Evolutionary conservation across 1,284 basidiomycete species (phyloP), one percentile per base, ranked within the genome.

Genomic region (Leccinum fuscescens): DNA sequence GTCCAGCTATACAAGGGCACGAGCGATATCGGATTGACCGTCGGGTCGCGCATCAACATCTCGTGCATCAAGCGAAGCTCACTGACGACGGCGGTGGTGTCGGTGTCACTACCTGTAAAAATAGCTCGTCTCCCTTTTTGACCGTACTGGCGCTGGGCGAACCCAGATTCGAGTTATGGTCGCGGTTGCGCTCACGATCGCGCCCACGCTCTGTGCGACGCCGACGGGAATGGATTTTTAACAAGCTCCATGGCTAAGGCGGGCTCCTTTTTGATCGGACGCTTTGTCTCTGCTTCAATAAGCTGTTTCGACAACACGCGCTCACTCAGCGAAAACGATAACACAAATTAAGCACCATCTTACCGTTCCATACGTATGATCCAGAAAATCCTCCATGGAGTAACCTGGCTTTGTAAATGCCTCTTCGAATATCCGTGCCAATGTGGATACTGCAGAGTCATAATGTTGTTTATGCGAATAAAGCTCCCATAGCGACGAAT

Each of bases 341-440:
- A 50, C 37, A 52, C 9, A n/a, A 44, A 9, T 55, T 39, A 37
- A 9, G 29, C 22, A 39, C 33, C 9, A 12, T 81, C 92, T 67
- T 66, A 96, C 93, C 55, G 94, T 98, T 14, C 81, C 83, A 71
- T 98, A 99, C 0, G 93, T 94, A 73, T 98, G 94, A 76, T 99
- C 97, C 69, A 98, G 76, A 74, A 99, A 99, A 74, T 99, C 97
- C 67, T 99, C 97, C 82, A 98, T 86, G 29, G 85, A 81, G 76
- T 96, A 98, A 29, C 83, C 82, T 11, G 90, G 92, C 70, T 96
- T 96, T 7, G 94, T 98, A 75, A 99, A 98, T 1, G 92, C 90
- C 72, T 97, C 95, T 11, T 85, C 83, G 64, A 98, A 92, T 57
- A 99, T 89, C 67, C 90, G 88, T 15, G 87, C 88, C 56, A 99